Percentiles rank a stretch among this genome's conserved stretches.
Evolutionary conservation across 2,329 filamentous ascomycete species (phyloP).

Genomic region (Colletotrichum sp.): DNA sequence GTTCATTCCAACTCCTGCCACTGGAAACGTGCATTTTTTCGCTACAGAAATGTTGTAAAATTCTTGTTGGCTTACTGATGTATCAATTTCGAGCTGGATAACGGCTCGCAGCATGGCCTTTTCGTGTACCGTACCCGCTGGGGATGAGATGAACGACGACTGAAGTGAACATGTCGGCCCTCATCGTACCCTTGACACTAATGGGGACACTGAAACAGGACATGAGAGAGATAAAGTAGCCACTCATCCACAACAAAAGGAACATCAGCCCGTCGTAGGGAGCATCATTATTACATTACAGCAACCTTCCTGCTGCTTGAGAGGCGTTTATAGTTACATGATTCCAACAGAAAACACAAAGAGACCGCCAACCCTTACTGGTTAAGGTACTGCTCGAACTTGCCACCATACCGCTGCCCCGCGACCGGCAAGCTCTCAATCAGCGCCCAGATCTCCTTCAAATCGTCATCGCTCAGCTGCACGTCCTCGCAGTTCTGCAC

Average conservation of each 20-base stretch:
- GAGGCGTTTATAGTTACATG: background rate
- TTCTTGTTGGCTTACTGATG: background rate
- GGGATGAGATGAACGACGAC: background rate
- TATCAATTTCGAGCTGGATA: background rate
- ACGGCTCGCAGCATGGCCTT: background rate
- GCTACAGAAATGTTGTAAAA: background rate
- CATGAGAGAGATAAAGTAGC: background rate
- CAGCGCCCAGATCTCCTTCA: constrained; percentile 54
- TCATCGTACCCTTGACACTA: background rate
- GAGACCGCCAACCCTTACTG: background rate
- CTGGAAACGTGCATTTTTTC: background rate
- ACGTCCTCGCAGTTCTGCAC: constrained; percentile 62
- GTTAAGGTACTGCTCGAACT: background rate
- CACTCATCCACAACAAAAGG: background rate
- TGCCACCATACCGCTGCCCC: constrained; percentile 50
- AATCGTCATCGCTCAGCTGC: constrained; percentile 52
- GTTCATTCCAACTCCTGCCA: background rate
- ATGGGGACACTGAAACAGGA: background rate
- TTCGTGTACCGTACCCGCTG: background rate
- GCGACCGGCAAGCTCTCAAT: constrained; percentile 49
- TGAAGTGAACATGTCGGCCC: background rate
- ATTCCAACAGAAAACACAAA: background rate
- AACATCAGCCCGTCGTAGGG: background rate
- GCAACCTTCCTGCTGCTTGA: background rate
- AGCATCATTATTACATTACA: background rate